Evolutionary conservation across 2,329 filamentous ascomycete species (phyloP).

Genomic region (Aspergillus fumigatus): DNA sequence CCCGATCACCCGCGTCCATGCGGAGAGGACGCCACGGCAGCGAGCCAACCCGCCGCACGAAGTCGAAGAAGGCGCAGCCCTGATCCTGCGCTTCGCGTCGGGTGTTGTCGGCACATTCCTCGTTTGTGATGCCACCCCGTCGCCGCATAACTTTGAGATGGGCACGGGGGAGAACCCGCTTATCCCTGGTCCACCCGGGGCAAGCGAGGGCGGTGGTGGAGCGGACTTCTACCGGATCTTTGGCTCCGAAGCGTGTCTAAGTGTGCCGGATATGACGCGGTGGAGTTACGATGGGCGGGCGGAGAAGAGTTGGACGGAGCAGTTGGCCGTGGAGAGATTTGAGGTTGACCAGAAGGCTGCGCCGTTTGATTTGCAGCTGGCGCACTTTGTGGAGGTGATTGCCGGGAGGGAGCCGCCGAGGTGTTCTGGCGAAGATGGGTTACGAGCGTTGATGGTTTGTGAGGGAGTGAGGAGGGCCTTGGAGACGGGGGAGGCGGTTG

Average conservation of each 20-base stretch:
- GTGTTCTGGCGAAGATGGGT: conserved; percentile 48
- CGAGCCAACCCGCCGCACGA: conserved; percentile 36
- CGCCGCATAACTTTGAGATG: conserved; percentile 52
- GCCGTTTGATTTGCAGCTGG: conserved; percentile 52
- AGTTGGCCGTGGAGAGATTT: conserved; percentile 32
- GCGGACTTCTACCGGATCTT: conserved; percentile 52
- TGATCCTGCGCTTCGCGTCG: conserved; percentile 50
- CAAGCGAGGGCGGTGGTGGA: conserved; percentile 28
- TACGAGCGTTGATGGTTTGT: conserved; percentile 51
- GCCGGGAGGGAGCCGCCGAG: conserved; percentile 39
- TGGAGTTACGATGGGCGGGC: conserved; percentile 43
- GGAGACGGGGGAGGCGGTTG: conserved; percentile 32
- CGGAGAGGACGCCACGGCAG: conserved; percentile 44
- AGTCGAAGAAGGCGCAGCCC: conserved; percentile 54
- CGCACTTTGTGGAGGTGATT: conserved; percentile 50
- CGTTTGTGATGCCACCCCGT: conserved; percentile 49
- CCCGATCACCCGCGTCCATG: conserved; percentile 49
- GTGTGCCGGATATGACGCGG: conserved; percentile 50
- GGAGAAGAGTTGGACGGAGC: conserved; percentile 42
- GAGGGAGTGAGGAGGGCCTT: conserved; percentile 48
- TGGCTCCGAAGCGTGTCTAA: conserved; percentile 48
- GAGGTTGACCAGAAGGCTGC: conserved; percentile 23
- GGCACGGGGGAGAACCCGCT: conserved; percentile 57
- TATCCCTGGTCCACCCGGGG: conserved; percentile 35
- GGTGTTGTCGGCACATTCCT: conserved; percentile 56